phyloP scores from a whole-genome alignment of 2,329 filamentous ascomycete genomes.

The Ascochyta viciae-villosae region DNA sequence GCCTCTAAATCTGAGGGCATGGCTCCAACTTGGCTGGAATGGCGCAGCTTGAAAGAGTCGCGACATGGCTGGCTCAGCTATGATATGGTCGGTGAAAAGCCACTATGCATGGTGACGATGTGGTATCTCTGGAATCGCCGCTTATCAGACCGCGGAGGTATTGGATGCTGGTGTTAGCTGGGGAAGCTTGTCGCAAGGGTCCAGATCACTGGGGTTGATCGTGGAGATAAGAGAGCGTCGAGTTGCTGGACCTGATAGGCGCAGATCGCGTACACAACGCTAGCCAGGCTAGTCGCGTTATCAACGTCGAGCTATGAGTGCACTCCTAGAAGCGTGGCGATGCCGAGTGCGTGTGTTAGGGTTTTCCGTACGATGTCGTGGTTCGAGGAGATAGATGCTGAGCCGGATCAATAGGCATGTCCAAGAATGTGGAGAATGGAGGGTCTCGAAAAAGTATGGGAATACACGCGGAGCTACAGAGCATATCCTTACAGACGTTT shows the following conservation, averaged over 20 bases:
- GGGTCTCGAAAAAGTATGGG: not conserved
- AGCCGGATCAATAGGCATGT: not conserved
- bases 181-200: constrained; percentile 14
- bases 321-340: not conserved
- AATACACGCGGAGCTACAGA: constrained; percentile 9
- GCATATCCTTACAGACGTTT: constrained; percentile 10
- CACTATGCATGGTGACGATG: constrained; percentile 11
- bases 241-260: constrained; percentile 10
- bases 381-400: too few species aligned
- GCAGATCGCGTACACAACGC: constrained; percentile 9
- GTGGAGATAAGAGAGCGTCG: constrained; percentile 26
- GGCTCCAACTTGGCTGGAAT: not conserved
- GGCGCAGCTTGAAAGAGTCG: not conserved
- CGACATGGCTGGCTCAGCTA: not conserved
- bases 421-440: not conserved
- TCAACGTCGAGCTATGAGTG: not conserved
- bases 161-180: constrained; percentile 4
- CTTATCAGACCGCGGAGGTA: constrained; percentile 10
- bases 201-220: constrained; percentile 15
- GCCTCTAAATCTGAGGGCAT: constrained; percentile 37
- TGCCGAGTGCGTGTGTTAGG: not conserved
- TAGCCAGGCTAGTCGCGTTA: constrained; percentile 16
- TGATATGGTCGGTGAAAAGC: constrained; percentile 1
- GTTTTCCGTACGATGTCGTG: too few species aligned
- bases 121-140: not conserved